Evolutionary conservation across 306 rosid genomes (phyloP).

Genomic region (Elaeagnus macrophylla): DNA sequence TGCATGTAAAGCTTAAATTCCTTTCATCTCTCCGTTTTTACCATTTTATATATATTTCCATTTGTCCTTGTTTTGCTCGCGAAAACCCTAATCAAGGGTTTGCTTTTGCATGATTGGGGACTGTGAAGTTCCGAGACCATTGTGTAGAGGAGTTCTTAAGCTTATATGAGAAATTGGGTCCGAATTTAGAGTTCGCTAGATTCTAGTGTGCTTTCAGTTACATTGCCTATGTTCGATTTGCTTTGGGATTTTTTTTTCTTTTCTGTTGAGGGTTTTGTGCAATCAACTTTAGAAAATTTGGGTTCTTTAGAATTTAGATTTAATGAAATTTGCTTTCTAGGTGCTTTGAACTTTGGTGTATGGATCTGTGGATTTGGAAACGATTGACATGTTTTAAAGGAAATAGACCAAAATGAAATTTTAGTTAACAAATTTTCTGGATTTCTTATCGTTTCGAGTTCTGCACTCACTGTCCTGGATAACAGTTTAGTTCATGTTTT

Average conservation of each 20-base stretch:
- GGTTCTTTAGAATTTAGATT: conserved; percentile 16
- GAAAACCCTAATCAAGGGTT: conserved; percentile 26
- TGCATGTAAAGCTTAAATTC: conserved; percentile 22
- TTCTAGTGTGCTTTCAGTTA: conserved; percentile 22
- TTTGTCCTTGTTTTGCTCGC: conserved; percentile 1
- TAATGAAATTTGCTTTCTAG: conserved; percentile 1
- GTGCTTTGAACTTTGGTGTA: conserved; percentile 10
- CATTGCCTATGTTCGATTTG: conserved; percentile 9
- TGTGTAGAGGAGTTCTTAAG: conserved; percentile 13
- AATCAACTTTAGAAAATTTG: conserved; percentile 24
- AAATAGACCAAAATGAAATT: not conserved
- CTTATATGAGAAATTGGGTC: conserved; percentile 30
- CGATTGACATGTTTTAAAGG: conserved; percentile 8
- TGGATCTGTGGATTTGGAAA: conserved; percentile 22
- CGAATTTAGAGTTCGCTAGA: conserved; percentile 17
- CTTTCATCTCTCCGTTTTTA: not conserved
- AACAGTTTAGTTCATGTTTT: too few species aligned
- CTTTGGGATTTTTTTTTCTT: conserved; percentile 8
- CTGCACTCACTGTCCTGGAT: too few species aligned
- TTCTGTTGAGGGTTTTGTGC: conserved; percentile 17
- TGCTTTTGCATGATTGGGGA: conserved; percentile 23
- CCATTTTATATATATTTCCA: conserved; percentile 2
- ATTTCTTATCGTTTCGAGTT: too few species aligned
- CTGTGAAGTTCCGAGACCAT: conserved; percentile 26
- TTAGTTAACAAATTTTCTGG: not conserved